Percentiles rank a stretch among this genome's conserved stretches.
Evolutionary conservation across 1,284 basidiomycete genomes (phyloP).

Genomic region (Microbotryum intermedium): DNA sequence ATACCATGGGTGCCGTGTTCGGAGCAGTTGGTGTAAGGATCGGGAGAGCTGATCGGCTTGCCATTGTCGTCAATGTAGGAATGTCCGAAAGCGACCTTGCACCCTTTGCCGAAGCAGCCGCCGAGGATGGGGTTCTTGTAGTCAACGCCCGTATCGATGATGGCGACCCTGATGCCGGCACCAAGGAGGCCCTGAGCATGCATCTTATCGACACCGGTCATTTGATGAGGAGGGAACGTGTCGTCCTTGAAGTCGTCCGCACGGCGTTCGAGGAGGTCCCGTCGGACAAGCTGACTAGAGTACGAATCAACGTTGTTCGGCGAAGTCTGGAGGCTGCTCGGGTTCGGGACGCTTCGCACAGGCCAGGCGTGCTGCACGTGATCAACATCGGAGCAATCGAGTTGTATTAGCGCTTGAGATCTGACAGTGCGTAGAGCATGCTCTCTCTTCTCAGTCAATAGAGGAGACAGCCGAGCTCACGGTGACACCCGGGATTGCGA

Average conservation of each 20-base stretch:
- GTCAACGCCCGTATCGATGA: conserved; percentile 35
- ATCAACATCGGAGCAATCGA: neutral
- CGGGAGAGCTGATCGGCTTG: neutral
- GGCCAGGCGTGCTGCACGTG: conserved; percentile 15
- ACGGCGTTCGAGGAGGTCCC: neutral
- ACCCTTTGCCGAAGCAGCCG: conserved; percentile 52
- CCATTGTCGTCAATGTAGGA: conserved; percentile 45
- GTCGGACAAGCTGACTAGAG: neutral
- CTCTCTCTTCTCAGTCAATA: neutral
- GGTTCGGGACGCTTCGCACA: conserved; percentile 6
- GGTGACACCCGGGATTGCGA: conserved; percentile 12
- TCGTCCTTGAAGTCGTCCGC: conserved; percentile 43
- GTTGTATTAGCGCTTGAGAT: neutral
- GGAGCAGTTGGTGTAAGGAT: conserved; percentile 8
- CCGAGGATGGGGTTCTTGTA: conserved; percentile 48
- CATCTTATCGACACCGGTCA: conserved; percentile 48
- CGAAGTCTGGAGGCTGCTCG: neutral
- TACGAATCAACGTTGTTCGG: neutral
- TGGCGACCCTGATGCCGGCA: conserved; percentile 22
- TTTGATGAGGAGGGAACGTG: conserved; percentile 48
- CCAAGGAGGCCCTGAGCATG: conserved; percentile 35
- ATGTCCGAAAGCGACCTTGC: conserved; percentile 52
- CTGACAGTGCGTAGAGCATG: neutral
- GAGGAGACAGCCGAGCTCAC: neutral
- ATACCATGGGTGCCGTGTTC: conserved; percentile 7